Evolutionary conservation across 2,329 filamentous ascomycete species (phyloP), one percentile per base, ranked within the genome.

Genomic region (Sporothrix protearum): DNA sequence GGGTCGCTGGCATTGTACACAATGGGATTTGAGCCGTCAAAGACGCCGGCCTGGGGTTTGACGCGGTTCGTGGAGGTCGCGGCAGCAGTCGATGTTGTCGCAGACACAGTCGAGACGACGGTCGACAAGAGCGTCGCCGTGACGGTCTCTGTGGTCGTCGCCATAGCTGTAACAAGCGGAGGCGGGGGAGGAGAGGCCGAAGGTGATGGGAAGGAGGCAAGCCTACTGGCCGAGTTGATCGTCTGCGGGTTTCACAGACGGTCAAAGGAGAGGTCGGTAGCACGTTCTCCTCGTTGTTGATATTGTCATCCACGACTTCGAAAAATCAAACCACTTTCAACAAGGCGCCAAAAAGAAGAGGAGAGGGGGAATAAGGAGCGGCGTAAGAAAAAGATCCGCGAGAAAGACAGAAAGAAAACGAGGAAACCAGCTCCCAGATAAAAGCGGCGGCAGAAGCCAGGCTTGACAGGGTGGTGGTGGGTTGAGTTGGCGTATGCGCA

Each of bases 21-120:
- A 14, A 88, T 82, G 0, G 90, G 90, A 74, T 91, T 90, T 67
- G 84, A 81, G 68, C 88, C 87, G 76, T 91, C 89, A 42, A 92
- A 82, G 63, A 92, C 85, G 74, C 90, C 90, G 70, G 78, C 75
- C 74, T 80, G 78, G 19, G 76, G 72, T 3, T 78, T 51, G 19
- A 75, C 78, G 33, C 71, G 73, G 66, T 66, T 55, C 45, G 72
- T 69, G 28, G 73, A 72, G 4, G 66, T 73, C 33, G 73, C 51
- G 9, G 73, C 19, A 10, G 73, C 67, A 66, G 85, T 87, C 77
- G 73, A 47, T n/a, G 66, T 47, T 1, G 75, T 63, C 10, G 71
- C 30, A n/a, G 71, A 36, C 25, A 71, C 59, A 8, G 71, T 69
- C 49, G 73, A 71, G 57, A 71, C n/a, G 51, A 72, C 45, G 10